Conservation (phyloP, 345 rosid species). For the Euphorbia pulcherrima region DNA sequence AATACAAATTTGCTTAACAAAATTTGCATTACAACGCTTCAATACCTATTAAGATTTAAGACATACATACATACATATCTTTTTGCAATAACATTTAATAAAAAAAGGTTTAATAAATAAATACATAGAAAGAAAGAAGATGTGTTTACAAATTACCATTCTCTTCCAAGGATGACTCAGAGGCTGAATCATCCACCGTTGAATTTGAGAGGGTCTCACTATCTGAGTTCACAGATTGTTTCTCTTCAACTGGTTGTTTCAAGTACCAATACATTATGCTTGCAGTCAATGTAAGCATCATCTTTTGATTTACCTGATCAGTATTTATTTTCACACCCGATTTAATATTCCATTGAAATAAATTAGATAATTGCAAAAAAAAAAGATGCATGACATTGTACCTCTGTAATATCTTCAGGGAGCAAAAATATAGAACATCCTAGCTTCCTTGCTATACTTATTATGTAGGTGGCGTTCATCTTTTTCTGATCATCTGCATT, state of each 20-base stretch:
- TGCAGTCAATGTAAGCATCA: slow-evolving; percentile 89
- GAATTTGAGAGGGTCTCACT: slow-evolving; percentile 67
- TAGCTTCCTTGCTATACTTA: slow-evolving; percentile 89
- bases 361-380: neutral
- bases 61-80: slow-evolving; percentile 23
- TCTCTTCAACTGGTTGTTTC: slow-evolving; percentile 68
- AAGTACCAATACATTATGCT: slow-evolving; percentile 91
- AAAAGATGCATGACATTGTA: too few relatives aligned
- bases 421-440: slow-evolving; percentile 96
- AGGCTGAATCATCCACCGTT: slow-evolving; percentile 77
- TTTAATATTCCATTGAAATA: neutral
- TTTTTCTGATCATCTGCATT: slow-evolving; percentile 79
- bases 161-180: slow-evolving; percentile 66
- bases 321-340: neutral
- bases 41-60: slow-evolving; percentile 17
- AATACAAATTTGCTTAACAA: slow-evolving; percentile 37
- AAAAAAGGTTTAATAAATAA: neutral
- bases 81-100: slow-evolving; percentile 32
- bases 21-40: slow-evolving; percentile 35
- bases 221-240: slow-evolving; percentile 57
- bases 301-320: slow-evolving; percentile 90
- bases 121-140: neutral
- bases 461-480: slow-evolving; percentile 94
- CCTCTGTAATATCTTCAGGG: slow-evolving; percentile 96
- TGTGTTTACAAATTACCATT: slow-evolving; percentile 33